These are phyloP conservation scores for Aspergillus aculeatinus DNA, from an alignment of 2,329 filamentous ascomycete genomes.

Conservation along the genomic window DNA sequence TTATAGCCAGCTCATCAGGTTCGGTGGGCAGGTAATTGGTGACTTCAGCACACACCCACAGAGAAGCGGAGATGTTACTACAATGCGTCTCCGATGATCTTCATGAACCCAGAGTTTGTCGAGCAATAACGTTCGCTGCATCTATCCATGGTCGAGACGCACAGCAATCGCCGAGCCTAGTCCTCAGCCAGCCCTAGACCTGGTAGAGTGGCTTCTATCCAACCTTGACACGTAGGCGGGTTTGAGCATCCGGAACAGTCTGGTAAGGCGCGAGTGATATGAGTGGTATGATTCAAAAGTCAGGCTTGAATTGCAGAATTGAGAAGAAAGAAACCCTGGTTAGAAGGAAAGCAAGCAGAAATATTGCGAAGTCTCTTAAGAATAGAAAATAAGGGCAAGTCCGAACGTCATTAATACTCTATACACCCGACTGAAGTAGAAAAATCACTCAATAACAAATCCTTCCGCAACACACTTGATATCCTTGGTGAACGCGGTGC, in stretches of 20 bases:
- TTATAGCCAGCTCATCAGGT: background rate
- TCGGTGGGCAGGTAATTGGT: background rate
- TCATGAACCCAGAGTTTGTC: background rate
- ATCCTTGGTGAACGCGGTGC: constrained; percentile 46
- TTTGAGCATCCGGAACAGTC: background rate
- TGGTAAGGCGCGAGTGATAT: background rate
- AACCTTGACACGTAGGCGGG: background rate
- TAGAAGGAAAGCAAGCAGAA: constrained; percentile 19
- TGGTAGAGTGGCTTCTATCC: too few relatives aligned
- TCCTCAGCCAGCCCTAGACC: background rate
- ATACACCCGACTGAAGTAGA: constrained; percentile 29
- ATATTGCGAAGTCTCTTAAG: constrained; percentile 12
- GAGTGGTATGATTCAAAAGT: background rate
- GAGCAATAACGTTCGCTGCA: background rate
- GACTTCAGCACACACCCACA: background rate
- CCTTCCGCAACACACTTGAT: constrained; percentile 46
- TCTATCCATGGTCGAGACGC: background rate
- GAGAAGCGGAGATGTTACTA: background rate
- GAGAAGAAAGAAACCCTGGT: constrained; percentile 22
- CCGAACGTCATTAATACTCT: constrained; percentile 41
- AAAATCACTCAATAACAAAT: constrained; percentile 45
- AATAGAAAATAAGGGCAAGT: constrained; percentile 18
- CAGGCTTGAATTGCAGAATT: constrained; percentile 20
- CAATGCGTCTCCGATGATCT: background rate
- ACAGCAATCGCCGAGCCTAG: background rate